Evolutionary conservation across 1,139 yeast genomes (phyloP), one percentile per base, ranked within the genome.

Genomic region (Debaryomyces singareniensis): DNA sequence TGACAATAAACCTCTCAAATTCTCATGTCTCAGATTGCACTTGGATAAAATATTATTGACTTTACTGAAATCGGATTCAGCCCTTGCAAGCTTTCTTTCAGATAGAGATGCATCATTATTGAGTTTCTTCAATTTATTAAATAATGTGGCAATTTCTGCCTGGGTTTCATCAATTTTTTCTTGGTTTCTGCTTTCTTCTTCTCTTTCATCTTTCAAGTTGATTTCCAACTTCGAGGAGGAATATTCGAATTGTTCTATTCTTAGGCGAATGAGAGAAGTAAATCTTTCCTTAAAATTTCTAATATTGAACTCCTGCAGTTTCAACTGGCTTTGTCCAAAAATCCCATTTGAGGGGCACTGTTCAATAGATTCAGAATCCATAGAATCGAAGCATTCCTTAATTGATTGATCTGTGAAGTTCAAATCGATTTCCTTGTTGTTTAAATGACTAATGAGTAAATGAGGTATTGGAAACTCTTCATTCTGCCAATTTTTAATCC

Each of bases 111-210:
- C 70, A 13, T 59, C 61, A 18, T 74, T 78, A 38, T 74, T 75
- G 13, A 67, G 43, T 16, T 61, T 63, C 33, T 75, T 66, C 9
- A 69, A 51, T 28, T 61, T 58, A 31, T 63, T 63, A 46, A 73
- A 79, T 14, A 54, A 46, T 3, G 48, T 54, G 0, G 78, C 81
- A 13, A 77, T 69, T 13, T 53, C 46, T 2, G 55, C 63, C 42
- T 76, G 71, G 31, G 57, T 71, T 1, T 47, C 49, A 47, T 81
- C 91, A 24, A 71, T 55, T 10, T 53, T 45, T 4, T 56, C 41
- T 40, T 79, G 85, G 29, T 76, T 54, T 16, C 54, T 44, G 1
- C 80, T 68, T 37, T 78, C 80, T 16, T 51, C 48, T 3, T 47
- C 30, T 36, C 75, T 60, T 5, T 1, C 45, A 41, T 1, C 55